These are phyloP conservation scores for Talaromyces sp. DNA, from an alignment of 2,329 filamentous ascomycete genomes.

Conservation along the genomic window DNA sequence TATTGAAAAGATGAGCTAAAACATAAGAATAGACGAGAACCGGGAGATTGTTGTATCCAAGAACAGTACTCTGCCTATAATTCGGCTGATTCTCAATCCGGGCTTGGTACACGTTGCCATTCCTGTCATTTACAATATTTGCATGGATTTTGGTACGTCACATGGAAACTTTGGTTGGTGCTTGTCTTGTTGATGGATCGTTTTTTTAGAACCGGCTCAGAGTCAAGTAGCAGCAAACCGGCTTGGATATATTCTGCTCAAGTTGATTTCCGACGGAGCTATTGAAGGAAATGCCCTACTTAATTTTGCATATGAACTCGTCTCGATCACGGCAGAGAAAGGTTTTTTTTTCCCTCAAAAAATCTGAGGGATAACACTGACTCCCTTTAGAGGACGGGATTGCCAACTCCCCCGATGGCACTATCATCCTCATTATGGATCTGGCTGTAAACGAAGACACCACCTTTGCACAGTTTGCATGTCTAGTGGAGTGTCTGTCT, in stretches of 20 bases:
- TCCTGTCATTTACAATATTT: constrained; percentile 42
- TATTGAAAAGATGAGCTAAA: constrained; percentile 10
- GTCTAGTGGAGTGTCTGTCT: constrained; percentile 26
- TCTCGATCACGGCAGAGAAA: constrained; percentile 35
- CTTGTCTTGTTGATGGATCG: constrained; percentile 16
- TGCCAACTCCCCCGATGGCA: constrained; percentile 28
- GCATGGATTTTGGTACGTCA: constrained; percentile 37
- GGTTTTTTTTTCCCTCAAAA: constrained; percentile 18
- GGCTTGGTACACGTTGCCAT: constrained; percentile 34
- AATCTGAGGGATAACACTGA: constrained; percentile 4
- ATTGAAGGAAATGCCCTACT: constrained; percentile 29
- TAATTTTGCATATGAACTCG: constrained; percentile 33
- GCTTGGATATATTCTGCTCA: constrained; percentile 31
- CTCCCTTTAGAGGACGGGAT: constrained; percentile 26
- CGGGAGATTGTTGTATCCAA: constrained; percentile 32
- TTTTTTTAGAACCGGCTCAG: constrained; percentile 33
- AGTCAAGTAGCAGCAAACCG: constrained; percentile 30
- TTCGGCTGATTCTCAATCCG: constrained; percentile 28
- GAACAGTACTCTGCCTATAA: constrained; percentile 34
- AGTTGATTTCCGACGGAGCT: constrained; percentile 25
- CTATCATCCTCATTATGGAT: constrained; percentile 28
- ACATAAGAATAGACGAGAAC: constrained; percentile 32
- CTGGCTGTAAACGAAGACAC: constrained; percentile 23
- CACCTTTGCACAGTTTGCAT: constrained; percentile 25
- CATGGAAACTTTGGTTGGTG: not conserved